Conservation (phyloP, 1,284 basidiomycete species). For the Cutaneotrichosporon daszewskae region DNA sequence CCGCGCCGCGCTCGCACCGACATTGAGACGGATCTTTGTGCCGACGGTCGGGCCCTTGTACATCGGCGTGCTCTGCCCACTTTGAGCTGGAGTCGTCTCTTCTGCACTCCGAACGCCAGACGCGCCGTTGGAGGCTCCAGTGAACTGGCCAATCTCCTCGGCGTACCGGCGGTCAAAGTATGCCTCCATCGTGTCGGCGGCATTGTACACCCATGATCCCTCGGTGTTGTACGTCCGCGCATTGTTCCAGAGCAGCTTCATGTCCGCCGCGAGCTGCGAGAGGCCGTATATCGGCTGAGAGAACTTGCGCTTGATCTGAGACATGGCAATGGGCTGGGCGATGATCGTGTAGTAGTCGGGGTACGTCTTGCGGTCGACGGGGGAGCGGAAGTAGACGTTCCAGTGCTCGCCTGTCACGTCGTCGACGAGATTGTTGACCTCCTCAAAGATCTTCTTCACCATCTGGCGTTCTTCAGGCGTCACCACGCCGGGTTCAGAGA, state of each 20-base stretch:
- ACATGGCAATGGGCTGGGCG: constrained; percentile 73
- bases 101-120: too few relatives aligned
- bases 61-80: constrained; percentile 43
- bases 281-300: constrained; percentile 72
- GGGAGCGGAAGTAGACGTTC: constrained; percentile 74
- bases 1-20: constrained; percentile 23
- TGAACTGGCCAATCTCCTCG: constrained; percentile 20
- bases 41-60: constrained; percentile 28
- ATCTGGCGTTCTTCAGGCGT: constrained; percentile 17
- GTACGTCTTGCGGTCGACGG: constrained; percentile 75
- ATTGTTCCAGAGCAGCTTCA: constrained; percentile 83
- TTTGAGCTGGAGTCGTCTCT: constrained; percentile 22
- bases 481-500: constrained; percentile 9
- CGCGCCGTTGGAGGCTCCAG: constrained; percentile 5
- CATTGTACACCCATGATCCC: constrained; percentile 80
- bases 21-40: constrained; percentile 39
- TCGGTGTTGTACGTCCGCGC: constrained; percentile 74
- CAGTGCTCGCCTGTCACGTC: constrained; percentile 63
- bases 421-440: constrained; percentile 36
- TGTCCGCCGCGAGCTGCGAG: constrained; percentile 69
- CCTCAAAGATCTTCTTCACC: constrained; percentile 57
- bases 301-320: constrained; percentile 77
- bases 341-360: constrained; percentile 82
- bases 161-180: constrained; percentile 60
- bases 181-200: constrained; percentile 86